These are phyloP conservation scores for Pythium grandisporangium DNA, from an alignment of 352 stramenopile genomes.

Conservation along the genomic window DNA sequence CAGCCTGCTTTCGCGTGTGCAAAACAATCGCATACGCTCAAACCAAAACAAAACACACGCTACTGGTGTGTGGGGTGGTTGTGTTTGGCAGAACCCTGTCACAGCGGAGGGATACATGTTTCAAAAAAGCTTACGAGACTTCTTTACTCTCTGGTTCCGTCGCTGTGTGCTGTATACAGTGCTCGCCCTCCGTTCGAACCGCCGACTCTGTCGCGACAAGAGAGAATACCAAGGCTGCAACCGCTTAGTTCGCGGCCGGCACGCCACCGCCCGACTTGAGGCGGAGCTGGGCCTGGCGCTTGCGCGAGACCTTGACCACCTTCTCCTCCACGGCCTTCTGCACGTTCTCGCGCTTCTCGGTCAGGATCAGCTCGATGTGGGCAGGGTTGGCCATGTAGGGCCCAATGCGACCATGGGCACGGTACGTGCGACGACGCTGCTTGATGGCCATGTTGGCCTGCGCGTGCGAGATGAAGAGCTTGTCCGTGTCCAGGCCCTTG, in stretches of 20 bases:
- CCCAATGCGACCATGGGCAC: slow-evolving; percentile 95
- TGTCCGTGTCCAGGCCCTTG: slow-evolving; percentile 96
- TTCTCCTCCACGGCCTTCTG: slow-evolving; percentile 90
- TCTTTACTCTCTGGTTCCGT: no score
- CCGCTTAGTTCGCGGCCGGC: slow-evolving; percentile 60
- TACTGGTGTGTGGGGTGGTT: no score
- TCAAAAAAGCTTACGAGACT: no score
- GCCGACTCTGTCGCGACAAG: not conserved
- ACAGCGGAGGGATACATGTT: no score
- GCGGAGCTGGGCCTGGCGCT: slow-evolving; percentile 84
- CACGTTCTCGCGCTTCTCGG: slow-evolving; percentile 93
- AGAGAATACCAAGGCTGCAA: no score
- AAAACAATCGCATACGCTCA: no score
- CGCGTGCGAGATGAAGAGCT: slow-evolving; percentile 96
- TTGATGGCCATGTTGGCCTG: slow-evolving; percentile 98
- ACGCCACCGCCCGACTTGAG: slow-evolving; percentile 85
- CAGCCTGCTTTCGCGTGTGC: no score
- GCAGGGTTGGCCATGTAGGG: slow-evolving; percentile 98
- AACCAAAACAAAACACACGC: no score
- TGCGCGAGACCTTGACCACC: slow-evolving; percentile 77
- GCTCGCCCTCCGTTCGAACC: no score
- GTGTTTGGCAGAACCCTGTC: no score
- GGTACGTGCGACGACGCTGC: slow-evolving; percentile 98
- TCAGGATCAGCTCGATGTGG: slow-evolving; percentile 99
- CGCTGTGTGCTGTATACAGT: no score